These are phyloP conservation scores for Gossypium turneri DNA, from an alignment of 345 rosid species.

Conservation along the genomic window DNA sequence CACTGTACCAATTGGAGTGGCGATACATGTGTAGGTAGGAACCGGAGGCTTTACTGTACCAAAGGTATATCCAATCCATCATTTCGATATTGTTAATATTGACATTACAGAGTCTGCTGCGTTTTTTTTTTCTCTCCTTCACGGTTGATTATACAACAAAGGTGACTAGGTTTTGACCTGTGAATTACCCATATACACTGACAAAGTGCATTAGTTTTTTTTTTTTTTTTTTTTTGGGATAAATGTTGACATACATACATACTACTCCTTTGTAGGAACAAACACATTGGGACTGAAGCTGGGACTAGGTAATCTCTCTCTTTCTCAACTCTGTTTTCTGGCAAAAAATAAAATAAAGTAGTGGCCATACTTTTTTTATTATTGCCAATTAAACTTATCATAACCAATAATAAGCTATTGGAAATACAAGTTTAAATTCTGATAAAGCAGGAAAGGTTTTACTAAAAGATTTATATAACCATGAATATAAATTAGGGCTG, in stretches of 20 bases:
- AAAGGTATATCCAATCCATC: neutral
- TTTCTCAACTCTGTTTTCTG: neutral
- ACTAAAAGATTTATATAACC: too few relatives aligned
- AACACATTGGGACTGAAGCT: constrained; percentile 13
- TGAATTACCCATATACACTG: neutral
- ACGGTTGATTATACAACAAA: neutral
- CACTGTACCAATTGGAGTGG: neutral
- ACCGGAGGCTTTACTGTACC: neutral
- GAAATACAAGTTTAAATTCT: too few relatives aligned
- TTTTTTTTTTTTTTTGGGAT: neutral
- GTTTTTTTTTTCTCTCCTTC: neutral
- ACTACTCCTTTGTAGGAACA: constrained; percentile 23
- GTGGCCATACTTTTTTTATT: too few relatives aligned
- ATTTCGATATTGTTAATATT: neutral
- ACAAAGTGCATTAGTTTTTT: neutral
- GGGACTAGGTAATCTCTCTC: constrained; percentile 34
- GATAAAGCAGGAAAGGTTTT: too few relatives aligned
- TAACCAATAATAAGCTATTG: too few relatives aligned
- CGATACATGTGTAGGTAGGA: neutral
- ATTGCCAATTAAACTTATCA: too few relatives aligned
- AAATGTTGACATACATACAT: neutral
- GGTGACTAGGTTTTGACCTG: neutral
- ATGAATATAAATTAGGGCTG: too few relatives aligned
- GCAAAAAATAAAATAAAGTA: too few relatives aligned
- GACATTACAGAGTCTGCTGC: neutral